These are phyloP conservation scores for Penicillium sp. DNA, from an alignment of 2,329 filamentous ascomycete genomes.

Conservation along the genomic window DNA sequence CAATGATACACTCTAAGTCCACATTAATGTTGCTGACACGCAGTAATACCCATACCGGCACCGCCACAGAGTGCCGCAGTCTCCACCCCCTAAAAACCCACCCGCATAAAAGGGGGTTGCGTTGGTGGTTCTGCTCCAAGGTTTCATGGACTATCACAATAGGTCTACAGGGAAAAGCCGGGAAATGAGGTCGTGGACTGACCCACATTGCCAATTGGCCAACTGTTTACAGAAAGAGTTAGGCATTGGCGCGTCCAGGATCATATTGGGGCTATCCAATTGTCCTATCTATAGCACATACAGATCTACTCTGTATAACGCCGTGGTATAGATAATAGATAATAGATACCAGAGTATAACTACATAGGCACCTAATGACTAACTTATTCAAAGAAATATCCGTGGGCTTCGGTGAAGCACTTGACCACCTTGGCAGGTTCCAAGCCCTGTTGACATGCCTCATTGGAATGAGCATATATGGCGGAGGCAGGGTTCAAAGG, in stretches of 20 bases:
- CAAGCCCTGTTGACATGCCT: background rate
- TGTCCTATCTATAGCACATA: background rate
- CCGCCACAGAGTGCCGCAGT: conserved; percentile 18
- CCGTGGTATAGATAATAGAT: background rate
- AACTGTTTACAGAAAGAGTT: background rate
- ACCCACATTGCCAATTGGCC: conserved; percentile 7
- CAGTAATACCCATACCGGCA: conserved; percentile 20
- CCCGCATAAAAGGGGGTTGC: conserved; percentile 20
- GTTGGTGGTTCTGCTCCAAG: conserved; percentile 1
- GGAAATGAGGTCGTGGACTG: conserved; percentile 4
- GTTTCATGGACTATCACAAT: conserved; percentile 1
- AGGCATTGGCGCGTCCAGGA: background rate
- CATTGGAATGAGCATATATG: background rate
- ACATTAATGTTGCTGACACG: background rate
- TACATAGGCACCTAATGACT: no score
- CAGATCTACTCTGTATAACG: background rate
- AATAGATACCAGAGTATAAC: background rate
- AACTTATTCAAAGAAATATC: background rate
- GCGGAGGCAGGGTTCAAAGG: conserved; percentile 1
- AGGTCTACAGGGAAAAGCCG: background rate
- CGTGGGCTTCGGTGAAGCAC: no score
- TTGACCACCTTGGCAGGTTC: background rate
- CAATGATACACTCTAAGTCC: background rate
- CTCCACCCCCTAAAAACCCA: conserved; percentile 20
- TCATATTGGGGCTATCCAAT: background rate